Base-by-base conservation (phyloP, 75 land plant genomes). In the Picea sitchensis region DNA sequence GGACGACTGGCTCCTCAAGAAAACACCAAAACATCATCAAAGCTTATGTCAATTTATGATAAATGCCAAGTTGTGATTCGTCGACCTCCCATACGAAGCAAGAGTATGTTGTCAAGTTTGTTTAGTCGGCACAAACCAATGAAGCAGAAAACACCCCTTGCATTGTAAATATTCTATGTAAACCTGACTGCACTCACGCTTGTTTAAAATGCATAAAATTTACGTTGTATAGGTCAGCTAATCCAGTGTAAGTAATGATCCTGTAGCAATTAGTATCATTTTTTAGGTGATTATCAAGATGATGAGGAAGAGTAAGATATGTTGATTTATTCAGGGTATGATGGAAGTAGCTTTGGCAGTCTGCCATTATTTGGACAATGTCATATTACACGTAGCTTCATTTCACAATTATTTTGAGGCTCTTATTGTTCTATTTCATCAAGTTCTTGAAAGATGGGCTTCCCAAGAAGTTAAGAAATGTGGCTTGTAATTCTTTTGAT, bases 81-180 rank as follows among this genome's bases (percentile, higher is more conserved):
- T 0, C 85, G 64, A 23, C 72, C 85, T 34, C 85, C 93, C 61
- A 65, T 32, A 68, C 87, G 89, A 17, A 89, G 80, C 74, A 89
- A 82, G 80, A 87, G 91, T 57, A 61, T 87, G 79, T 75, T 91
- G 5, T 86, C 91, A 41, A 73, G 81, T 21, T 81, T 91, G 73
- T 91, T 91, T 67, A 78, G 63, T 21, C 89, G 87, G 79, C 80
- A 82, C 77, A 91, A 91, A 79, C 26, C 81, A 14, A 7, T 77
- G 14, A 90, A 86, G 77, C 74, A 79, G 67, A 83, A 88, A 79
- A 67, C 82, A 67, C 5, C 38, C 32, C 34, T 32, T 5, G 38
- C 34, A 14, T 18, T 14, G 34, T 65, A 32, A 65, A 32, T 65
- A 34, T 34, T 36, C 69, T 23, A 65, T 14, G 38, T 32, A 34